Conservation (phyloP, 805 yeast genomes). For the Candida argentea region DNA sequence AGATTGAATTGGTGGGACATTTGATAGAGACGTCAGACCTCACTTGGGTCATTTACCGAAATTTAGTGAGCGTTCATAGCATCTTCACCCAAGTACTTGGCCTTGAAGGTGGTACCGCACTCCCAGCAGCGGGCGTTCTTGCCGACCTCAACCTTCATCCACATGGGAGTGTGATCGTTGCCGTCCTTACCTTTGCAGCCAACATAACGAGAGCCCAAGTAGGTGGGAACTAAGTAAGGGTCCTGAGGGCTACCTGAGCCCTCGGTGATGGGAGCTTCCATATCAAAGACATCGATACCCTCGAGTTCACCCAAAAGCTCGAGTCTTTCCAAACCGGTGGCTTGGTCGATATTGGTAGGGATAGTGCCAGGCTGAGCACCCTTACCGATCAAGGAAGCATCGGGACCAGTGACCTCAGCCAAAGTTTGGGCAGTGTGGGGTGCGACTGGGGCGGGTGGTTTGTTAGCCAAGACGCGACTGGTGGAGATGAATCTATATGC, state of each 20-base stretch:
- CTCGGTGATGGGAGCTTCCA: constrained; percentile 75
- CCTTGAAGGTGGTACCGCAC: constrained; percentile 90
- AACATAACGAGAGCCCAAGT: constrained; percentile 86
- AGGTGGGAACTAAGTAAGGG: constrained; percentile 84
- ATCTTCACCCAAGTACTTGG: constrained; percentile 81
- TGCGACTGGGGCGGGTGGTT: constrained; percentile 20
- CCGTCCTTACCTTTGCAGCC: constrained; percentile 92
- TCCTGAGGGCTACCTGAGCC: constrained; percentile 86
- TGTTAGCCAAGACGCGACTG: constrained; percentile 18
- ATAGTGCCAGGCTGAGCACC: constrained; percentile 82
- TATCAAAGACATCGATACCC: constrained; percentile 91
- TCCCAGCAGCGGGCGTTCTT: constrained; percentile 96
- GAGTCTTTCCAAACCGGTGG: constrained; percentile 96
- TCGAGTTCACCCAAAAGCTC: constrained; percentile 90
- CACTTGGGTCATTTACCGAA: constrained; percentile 1
- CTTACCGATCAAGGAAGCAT: constrained; percentile 70
- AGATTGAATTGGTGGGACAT: too few species aligned
- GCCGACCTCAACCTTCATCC: constrained; percentile 82
- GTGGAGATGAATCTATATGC: constrained; percentile 24
- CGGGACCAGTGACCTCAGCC: constrained; percentile 69
- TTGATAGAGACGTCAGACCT: neutral
- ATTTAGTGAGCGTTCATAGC: constrained; percentile 49
- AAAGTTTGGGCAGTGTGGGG: constrained; percentile 57
- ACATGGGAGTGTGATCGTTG: constrained; percentile 81
- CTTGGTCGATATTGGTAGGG: constrained; percentile 92